Conservation (phyloP, 2,329 filamentous ascomycete species). For the Calonectria pauciramosa region DNA sequence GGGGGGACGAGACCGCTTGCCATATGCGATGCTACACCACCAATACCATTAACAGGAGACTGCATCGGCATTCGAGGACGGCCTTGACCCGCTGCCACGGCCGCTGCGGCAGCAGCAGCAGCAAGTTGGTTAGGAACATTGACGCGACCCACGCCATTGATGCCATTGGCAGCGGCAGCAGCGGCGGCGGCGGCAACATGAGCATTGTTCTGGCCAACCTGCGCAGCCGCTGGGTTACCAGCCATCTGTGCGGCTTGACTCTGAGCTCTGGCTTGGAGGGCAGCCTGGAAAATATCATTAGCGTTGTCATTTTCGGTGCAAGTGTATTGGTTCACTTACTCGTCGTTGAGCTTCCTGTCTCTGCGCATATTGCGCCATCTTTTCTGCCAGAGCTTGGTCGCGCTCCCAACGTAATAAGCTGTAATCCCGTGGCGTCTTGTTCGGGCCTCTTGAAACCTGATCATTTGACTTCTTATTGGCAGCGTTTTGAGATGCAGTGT, state of each 20-base stretch:
- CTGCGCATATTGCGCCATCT: constrained; percentile 67
- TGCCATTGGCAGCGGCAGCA: constrained; percentile 44
- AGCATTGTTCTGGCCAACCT: constrained; percentile 47
- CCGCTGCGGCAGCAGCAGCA: constrained; percentile 54
- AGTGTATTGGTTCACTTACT: constrained; percentile 55
- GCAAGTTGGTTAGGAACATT: constrained; percentile 61
- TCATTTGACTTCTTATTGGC: constrained; percentile 88
- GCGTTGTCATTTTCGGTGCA: constrained; percentile 34
- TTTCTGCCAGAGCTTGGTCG: constrained; percentile 77
- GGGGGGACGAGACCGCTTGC: constrained; percentile 64
- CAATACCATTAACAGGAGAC: constrained; percentile 65
- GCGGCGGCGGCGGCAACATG: constrained; percentile 44
- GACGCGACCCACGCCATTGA: constrained; percentile 52
- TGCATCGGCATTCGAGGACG: constrained; percentile 69
- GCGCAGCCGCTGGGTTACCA: constrained; percentile 54
- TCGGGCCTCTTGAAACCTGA: constrained; percentile 62
- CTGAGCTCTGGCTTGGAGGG: constrained; percentile 62
- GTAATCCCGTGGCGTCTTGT: constrained; percentile 90
- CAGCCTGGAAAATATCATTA: constrained; percentile 51
- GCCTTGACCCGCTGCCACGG: constrained; percentile 59
- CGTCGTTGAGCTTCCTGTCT: constrained; percentile 72
- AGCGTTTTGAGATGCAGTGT: constrained; percentile 82
- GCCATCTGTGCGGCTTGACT: constrained; percentile 61
- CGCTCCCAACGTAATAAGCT: constrained; percentile 90
- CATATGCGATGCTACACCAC: constrained; percentile 63